Evolutionary conservation across 2,329 filamentous ascomycete genomes (phyloP), one percentile per base, ranked within the genome.

Genomic region (Pseudocercospora macadamiae): DNA sequence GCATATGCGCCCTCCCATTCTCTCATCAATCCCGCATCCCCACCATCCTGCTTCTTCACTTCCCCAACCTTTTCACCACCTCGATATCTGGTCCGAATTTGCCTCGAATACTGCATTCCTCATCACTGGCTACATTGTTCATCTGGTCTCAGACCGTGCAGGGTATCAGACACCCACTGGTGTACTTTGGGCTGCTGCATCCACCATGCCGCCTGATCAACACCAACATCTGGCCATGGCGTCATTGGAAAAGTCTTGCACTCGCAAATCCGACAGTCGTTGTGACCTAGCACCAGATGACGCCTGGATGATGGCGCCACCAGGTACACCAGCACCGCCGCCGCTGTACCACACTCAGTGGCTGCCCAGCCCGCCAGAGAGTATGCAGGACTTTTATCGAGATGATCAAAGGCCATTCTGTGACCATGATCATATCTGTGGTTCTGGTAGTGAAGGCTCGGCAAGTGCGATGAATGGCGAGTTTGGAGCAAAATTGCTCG

Each of bases 271-370:
- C n/a, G n/a, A n/a, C n/a, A n/a, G n/a, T n/a, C n/a, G 8, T 7
- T 14, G 1, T 47, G 42, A 18, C 12, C 28, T 39, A 9, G 10
- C 30, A 51, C 2, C 28, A 23, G 10, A 10, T 26, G 36, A 55
- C 14, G 28, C 25, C 5, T 21, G 16, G 26, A 34, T 12, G 26
- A 32, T 19, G 47, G 47, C 47, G 47, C 26, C 32, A 16, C 47
- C 32, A n/a, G 26, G 25, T 36, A 23, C 51, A 42, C 55, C 59
- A 30, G 42, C 55, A 54, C 25, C 55, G 55, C 55, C 59, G 44
- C 18, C 44, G 30, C 56, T 62, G 51, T 60, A 60, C 36, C 39
- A 57, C 16, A 53, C 39, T 12, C 58, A 60, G 32, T 60, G 54
- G 49, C 53, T 60, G 19, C 34, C 51, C 34, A 53, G 52, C 12